Evolutionary conservation across 1,139 yeast genomes (phyloP), one percentile per base, ranked within the genome.

Genomic region (Candida pseudoviswanathii): DNA sequence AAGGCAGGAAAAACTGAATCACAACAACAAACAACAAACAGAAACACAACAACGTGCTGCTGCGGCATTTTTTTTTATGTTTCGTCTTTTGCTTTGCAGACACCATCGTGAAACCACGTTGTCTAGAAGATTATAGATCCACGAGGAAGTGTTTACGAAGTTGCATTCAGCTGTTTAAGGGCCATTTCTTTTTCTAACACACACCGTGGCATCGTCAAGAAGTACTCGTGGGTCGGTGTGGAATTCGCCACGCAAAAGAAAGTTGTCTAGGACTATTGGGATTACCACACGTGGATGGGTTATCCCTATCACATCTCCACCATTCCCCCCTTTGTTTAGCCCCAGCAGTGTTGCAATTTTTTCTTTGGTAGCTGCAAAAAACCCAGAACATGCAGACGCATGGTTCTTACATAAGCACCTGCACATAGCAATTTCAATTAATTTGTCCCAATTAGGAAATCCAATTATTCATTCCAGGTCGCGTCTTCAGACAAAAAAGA

Each of bases 361-460:
- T 22, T 22, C 10, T 7, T 22, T 3, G 3, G 9, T 27, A 27
- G 42, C 33, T 39, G 42, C 42, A 27, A 39, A 39, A 39, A 27
- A 27, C 16, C 16, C 16, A 11, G 29, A 39, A 39, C 11, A 38
- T 9, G n/a, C 31, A 25, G 22, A 39, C 32, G 7, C 33, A 39
- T 27, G 25, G 42, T 39, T 39, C 33, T 39, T 39, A 39, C 24
- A 30, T 39, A 39, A 39, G 24, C 42, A 39, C 42, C 42, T 39
- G 42, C 33, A 39, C 21, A 29, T 39, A 39, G 21, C 3, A 26
- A 29, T 11, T 7, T 21, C 37, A 41, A 11, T 24, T 36, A 45
- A 46, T 51, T 50, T 45, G 41, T 48, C 56, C 52, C 54, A 47
- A 52, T 51, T 52, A 38, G 55, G 56, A 52, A 51, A 41, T 41